Evolutionary conservation across 2,329 filamentous ascomycete species (phyloP), one percentile per base, ranked within the genome.

Genomic region (Cytospora leucostoma): DNA sequence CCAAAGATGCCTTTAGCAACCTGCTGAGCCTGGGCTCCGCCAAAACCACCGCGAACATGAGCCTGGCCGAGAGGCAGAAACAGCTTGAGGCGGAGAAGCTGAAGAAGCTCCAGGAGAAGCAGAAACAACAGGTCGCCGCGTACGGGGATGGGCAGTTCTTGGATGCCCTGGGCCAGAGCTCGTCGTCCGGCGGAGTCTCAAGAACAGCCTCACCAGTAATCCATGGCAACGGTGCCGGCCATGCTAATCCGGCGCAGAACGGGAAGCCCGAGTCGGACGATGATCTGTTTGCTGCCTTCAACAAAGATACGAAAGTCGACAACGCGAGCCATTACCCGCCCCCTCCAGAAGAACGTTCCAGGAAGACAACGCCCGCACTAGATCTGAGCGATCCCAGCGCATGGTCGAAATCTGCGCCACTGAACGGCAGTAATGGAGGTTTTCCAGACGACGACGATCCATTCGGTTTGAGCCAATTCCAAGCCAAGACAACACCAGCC

Each of bases 141-240:
- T 97, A 92, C 75, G 92, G 91, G 2, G 86, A 88, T 70, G 83
- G 84, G 12, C 86, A 87, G 66, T 92, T 92, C 72, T 93, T 90
- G 87, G 90, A 95, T 71, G 85, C 78, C 13, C 78, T 95, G 55
- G 92, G 86, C 67, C 77, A 74, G 69, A 70, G 72, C 70, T 82
- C 82, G 38, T 40, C 61, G 27, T 62, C 64, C 7, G 77, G 82
- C 51, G 75, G 78, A 62, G 75, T 78, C 54, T 80, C 80, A n/a
- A 76, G 79, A 59, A 79, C 78, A 3, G 71, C 77, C n/a, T 81
- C 80, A 12, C 79, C 81, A 0, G 74, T 77, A 5, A 65, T 75
- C 55, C 71, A 72, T 61, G 71, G 74, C 57, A 69, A 71, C 59
- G 71, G 74, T 50, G 68, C 72, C 19, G 64, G 74, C 56, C 35